These are phyloP conservation scores for Sporothrix pallida DNA, from an alignment of 2,329 filamentous ascomycete species.

Conservation along the genomic window DNA sequence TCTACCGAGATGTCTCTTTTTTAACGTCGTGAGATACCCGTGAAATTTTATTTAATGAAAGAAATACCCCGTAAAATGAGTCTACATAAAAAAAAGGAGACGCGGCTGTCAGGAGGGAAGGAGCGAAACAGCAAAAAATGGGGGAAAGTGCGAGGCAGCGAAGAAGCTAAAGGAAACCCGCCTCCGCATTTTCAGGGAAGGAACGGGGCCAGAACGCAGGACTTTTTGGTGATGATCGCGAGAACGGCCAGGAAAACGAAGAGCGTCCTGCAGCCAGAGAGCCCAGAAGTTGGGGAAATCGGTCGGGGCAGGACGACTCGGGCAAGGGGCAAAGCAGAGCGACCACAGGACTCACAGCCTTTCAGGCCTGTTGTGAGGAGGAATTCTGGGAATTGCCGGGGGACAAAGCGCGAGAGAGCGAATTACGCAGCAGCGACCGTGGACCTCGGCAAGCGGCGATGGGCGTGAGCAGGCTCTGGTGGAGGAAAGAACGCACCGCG, in stretches of 20 bases:
- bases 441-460: slow-evolving; percentile 30
- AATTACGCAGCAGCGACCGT: background rate
- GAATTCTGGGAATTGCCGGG: slow-evolving; percentile 17
- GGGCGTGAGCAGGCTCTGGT: background rate
- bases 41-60: background rate
- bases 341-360: background rate
- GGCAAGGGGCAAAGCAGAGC: background rate
- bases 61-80: background rate
- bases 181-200: slow-evolving; percentile 29
- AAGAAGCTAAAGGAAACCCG: slow-evolving; percentile 25
- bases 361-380: too few species aligned
- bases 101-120: background rate
- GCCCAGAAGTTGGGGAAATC: slow-evolving; percentile 22
- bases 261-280: background rate
- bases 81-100: background rate
- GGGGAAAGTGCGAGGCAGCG: background rate
- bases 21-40: background rate
- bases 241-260: background rate
- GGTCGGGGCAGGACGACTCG: background rate
- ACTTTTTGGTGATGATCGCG: background rate
- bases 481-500: slow-evolving; percentile 14
- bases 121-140: slow-evolving; percentile 13
- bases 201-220: background rate
- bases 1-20: background rate
- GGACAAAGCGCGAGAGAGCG: slow-evolving; percentile 15